Conservation (phyloP, 306 rosid species). For the Vigna hirtella region DNA sequence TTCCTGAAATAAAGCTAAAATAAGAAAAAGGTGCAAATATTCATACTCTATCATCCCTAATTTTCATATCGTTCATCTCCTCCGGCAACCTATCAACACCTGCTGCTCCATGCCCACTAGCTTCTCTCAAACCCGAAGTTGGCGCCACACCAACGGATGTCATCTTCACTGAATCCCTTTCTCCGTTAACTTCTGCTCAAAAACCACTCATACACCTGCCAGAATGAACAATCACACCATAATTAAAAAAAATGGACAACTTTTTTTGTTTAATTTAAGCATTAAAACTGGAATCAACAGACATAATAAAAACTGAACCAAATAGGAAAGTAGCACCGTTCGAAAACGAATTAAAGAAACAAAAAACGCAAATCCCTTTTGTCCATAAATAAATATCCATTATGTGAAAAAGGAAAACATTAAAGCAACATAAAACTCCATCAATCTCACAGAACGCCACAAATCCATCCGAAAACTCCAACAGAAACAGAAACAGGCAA, state of each 20-base stretch:
- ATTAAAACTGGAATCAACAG: neutral
- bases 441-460: conserved; percentile 15
- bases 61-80: conserved; percentile 97
- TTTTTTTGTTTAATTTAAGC: neutral
- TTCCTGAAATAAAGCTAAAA: neutral
- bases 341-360: conserved; percentile 29
- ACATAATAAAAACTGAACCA: conserved; percentile 12
- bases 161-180: conserved; percentile 56
- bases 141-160: conserved; percentile 88
- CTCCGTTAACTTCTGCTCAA: conserved; percentile 36
- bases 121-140: conserved; percentile 70
- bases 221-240: conserved; percentile 36
- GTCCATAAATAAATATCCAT: conserved; percentile 37
- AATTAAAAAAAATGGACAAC: neutral
- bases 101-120: conserved; percentile 63
- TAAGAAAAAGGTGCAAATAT: neutral
- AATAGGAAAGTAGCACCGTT: conserved; percentile 5
- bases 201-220: conserved; percentile 66
- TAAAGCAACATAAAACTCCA: conserved; percentile 34
- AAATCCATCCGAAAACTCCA: conserved; percentile 35
- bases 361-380: conserved; percentile 24
- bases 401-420: neutral
- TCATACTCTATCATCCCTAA: conserved; percentile 88
- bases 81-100: conserved; percentile 91
- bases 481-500: neutral